Evolutionary conservation across 2,329 filamentous ascomycete species (phyloP), one percentile per base, ranked within the genome.

Genomic region (Trichoderma sp.): DNA sequence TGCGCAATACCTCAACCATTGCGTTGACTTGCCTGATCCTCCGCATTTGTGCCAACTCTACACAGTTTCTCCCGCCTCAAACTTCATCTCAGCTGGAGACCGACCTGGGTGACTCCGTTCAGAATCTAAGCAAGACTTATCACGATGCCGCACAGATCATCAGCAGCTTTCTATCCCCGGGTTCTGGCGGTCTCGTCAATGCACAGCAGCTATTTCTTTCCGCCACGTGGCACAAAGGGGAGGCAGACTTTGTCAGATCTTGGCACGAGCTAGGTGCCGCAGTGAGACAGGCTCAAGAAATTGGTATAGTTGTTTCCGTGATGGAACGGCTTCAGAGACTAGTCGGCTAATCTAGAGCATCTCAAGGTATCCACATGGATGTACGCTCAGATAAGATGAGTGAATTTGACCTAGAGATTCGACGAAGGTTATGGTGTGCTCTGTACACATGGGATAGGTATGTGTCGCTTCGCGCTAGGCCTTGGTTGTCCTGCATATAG

Each of bases 231-330:
- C 32, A 60, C 15, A 68, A 68, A 14, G 65, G 65, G 21, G 53
- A 68, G n/a, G 65, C 65, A 4, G 65, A 68, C 24, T 68, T 68
- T 47, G 53, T 68, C 36, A 58, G 34, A 58, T 60, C 65, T 24
- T 68, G 65, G 65, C 65, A 68, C 30, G 65, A 68, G 5, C 65
- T 68, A 24, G 65, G 65, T 58, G 65, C 65, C 24, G 53, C 53
- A n/a, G 53, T 68, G 4, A 68, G 65, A 28, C 53, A 30, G 32
- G 28, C 56, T 8, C 65, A 68, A 34, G 65, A 68, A 47, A 68
- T 68, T 4, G 53, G 65, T 68, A 68, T 12, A n/a, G 26, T 47
- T 51, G 15, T 11, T 58, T 7, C 18, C 7, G 5, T 24, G 30
- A 21, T 12, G 24, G 26, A 51, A 30, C 3, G 6, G 12, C 26